phyloP scores from a whole-genome alignment of 164 flowering plant species.

The Aristolochia californica region DNA sequence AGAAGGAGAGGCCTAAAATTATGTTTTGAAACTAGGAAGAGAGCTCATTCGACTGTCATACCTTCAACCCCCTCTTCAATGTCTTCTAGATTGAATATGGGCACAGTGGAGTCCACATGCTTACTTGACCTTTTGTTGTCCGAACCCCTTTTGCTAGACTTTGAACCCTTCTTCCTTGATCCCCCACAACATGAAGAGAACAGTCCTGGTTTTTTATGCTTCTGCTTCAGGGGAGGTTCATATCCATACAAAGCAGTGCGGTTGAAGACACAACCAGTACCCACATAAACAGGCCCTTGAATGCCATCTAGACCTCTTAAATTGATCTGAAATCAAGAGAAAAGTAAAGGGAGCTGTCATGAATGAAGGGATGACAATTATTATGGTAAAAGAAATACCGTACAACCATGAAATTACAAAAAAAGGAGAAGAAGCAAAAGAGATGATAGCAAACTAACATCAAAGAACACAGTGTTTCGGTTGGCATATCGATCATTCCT shows the following conservation, averaged over 20 bases:
- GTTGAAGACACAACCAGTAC: slow-evolving; percentile 57
- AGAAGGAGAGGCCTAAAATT: no score
- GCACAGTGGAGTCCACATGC: slow-evolving; percentile 40
- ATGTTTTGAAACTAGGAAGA: no score
- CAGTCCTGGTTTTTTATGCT: slow-evolving; percentile 22
- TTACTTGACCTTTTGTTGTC: slow-evolving; percentile 32
- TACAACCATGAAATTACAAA: no score
- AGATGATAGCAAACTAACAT: slow-evolving; percentile 22
- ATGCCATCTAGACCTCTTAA: slow-evolving; percentile 58
- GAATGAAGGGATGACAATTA: no score
- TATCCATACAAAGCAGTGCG: slow-evolving; percentile 51
- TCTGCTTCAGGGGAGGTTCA: slow-evolving; percentile 38
- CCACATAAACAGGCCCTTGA: slow-evolving; percentile 54
- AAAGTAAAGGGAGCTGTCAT: neutral
- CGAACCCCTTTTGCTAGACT: slow-evolving; percentile 18
- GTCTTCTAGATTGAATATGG: slow-evolving; percentile 42
- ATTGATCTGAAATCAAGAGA: slow-evolving; percentile 30
- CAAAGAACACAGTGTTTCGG: slow-evolving; percentile 62
- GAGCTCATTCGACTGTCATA: no score
- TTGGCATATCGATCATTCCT: slow-evolving; percentile 55
- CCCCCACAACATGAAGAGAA: slow-evolving; percentile 27
- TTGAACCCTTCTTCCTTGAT: slow-evolving; percentile 27
- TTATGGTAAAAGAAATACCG: no score
- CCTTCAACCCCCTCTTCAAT: slow-evolving; percentile 47
- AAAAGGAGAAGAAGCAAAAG: no score